Conservation (phyloP, 2,329 filamentous ascomycete genomes). For the Tothia fuscella region DNA sequence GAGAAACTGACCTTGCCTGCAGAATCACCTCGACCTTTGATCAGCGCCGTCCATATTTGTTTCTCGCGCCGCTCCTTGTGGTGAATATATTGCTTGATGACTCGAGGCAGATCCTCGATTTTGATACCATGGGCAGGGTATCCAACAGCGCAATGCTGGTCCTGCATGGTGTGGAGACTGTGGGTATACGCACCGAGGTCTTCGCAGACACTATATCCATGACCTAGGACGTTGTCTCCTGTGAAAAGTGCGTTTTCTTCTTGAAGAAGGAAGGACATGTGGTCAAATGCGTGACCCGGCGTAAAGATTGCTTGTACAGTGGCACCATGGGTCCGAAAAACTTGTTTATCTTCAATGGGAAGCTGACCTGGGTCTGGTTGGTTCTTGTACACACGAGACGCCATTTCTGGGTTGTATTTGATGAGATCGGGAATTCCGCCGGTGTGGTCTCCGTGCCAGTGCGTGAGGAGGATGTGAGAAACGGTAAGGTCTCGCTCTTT, state of each 20-base stretch:
- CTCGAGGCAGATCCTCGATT: conserved; percentile 26
- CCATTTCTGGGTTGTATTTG: conserved; percentile 21
- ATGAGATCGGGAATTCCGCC: neutral
- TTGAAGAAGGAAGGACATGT: neutral
- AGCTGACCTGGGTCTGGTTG: conserved; percentile 30
- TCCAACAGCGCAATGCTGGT: conserved; percentile 25
- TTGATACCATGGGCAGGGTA: conserved; percentile 36
- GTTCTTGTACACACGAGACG: conserved; percentile 49
- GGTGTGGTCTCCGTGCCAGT: neutral
- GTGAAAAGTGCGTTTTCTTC: neutral
- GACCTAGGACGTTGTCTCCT: neutral
- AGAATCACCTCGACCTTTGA: conserved; percentile 12
- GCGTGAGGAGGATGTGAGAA: conserved; percentile 30
- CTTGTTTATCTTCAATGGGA: conserved; percentile 45
- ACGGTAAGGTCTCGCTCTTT: conserved; percentile 55
- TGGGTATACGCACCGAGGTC: neutral
- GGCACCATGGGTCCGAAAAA: conserved; percentile 46
- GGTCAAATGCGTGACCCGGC: neutral
- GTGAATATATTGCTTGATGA: conserved; percentile 27
- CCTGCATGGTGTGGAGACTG: conserved; percentile 3
- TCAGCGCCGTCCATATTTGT: conserved; percentile 26
- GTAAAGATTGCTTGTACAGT: conserved; percentile 26
- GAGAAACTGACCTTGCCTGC: too few relatives aligned
- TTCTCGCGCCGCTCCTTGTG: conserved; percentile 20
- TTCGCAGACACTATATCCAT: neutral